phyloP scores from a whole-genome alignment of 441 rosid species.

The Cnidoscolus chayamansa region DNA sequence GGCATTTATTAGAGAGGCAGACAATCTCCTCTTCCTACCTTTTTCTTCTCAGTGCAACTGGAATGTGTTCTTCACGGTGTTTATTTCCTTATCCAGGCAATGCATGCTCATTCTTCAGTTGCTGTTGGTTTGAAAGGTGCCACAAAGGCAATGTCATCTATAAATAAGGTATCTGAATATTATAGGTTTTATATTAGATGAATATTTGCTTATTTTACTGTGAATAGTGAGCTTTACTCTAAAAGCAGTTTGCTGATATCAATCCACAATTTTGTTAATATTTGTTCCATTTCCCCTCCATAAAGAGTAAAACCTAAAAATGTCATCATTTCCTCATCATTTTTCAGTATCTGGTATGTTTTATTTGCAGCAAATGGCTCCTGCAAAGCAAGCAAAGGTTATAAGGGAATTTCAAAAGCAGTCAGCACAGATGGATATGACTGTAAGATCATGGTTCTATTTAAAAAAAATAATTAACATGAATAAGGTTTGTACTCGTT shows the following conservation, averaged over 20 bases:
- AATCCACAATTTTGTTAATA: neutral
- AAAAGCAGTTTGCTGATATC: constrained; percentile 13
- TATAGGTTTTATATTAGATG: neutral
- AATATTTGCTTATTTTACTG: neutral
- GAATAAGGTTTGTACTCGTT: constrained; percentile 2
- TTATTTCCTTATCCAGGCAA: constrained; percentile 53
- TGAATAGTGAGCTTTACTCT: neutral
- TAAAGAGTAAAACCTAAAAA: neutral
- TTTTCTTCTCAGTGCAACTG: constrained; percentile 3
- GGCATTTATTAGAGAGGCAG: neutral
- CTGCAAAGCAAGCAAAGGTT: constrained; percentile 77
- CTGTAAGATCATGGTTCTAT: constrained; percentile 50
- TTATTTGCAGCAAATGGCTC: constrained; percentile 79
- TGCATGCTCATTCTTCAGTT: constrained; percentile 91
- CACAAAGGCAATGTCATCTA: constrained; percentile 79
- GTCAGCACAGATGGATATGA: constrained; percentile 92
- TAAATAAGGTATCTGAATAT: constrained; percentile 62
- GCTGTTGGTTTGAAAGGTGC: constrained; percentile 90
- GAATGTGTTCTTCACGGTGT: constrained; percentile 23
- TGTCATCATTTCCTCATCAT: neutral
- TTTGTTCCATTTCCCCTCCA: neutral
- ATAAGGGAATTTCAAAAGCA: constrained; percentile 81
- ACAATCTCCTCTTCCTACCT: neutral
- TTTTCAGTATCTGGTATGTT: constrained; percentile 14
- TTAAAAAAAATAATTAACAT: neutral